These are phyloP conservation scores for Fusarium camptoceras DNA, from an alignment of 2,329 filamentous ascomycete genomes.

Conservation along the genomic window DNA sequence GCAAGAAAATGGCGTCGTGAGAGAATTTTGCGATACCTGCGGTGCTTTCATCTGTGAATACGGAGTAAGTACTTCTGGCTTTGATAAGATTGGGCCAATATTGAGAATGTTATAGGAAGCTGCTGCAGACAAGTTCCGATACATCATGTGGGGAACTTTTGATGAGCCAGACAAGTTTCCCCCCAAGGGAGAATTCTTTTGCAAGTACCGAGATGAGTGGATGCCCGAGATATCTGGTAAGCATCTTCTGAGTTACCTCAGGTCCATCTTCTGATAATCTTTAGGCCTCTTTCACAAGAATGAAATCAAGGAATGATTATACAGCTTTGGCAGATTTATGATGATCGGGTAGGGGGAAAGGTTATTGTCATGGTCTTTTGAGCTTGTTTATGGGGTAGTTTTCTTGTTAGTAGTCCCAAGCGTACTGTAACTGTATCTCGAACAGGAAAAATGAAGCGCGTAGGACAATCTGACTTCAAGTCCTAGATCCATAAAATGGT, in stretches of 20 bases:
- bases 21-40: conserved; percentile 34
- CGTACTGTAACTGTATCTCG: no score
- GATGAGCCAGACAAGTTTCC: conserved; percentile 61
- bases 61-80: not conserved
- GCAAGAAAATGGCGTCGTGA: conserved; percentile 25
- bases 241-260: no score
- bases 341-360: no score
- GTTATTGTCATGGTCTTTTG: no score
- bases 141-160: conserved; percentile 60
- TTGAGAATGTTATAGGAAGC: conserved; percentile 47
- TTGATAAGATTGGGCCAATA: not conserved
- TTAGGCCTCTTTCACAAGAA: conserved; percentile 27
- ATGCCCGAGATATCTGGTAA: conserved; percentile 47
- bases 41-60: conserved; percentile 38
- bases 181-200: conserved; percentile 68
- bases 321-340: not conserved
- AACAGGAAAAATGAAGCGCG: no score
- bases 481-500: not conserved
- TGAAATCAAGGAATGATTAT: conserved; percentile 19
- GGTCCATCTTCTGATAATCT: no score
- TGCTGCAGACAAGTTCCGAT: conserved; percentile 59
- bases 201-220: conserved; percentile 60
- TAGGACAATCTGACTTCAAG: not conserved
- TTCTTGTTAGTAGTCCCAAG: no score
- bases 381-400: no score